A percentile compares a stretch with the other conserved stretches of the same genome.
Conservation (phyloP, 2,329 filamentous ascomycete genomes). For the Neofusicoccum cordaticola region DNA sequence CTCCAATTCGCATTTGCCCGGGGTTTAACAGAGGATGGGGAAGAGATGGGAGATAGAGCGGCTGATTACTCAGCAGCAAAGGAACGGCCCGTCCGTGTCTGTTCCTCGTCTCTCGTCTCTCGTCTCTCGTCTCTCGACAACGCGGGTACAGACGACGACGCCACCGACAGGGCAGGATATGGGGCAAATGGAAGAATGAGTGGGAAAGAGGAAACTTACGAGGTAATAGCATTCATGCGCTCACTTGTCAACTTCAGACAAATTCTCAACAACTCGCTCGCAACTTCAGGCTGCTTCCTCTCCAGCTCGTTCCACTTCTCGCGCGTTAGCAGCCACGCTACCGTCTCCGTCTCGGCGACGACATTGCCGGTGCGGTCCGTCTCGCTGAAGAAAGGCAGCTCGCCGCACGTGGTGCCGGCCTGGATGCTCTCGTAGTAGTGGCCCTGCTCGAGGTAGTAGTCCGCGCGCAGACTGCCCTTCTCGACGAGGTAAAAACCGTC, state of each 20-base stretch:
- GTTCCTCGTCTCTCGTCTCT: background rate
- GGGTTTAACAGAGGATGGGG: background rate
- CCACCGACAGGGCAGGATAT: background rate
- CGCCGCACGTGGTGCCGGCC: slow-evolving; percentile 90
- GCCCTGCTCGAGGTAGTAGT: slow-evolving; percentile 89
- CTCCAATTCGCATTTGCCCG: background rate
- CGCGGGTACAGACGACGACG: too few species aligned
- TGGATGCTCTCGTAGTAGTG: slow-evolving; percentile 88
- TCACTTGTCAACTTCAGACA: slow-evolving; percentile 93
- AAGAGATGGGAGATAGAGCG: background rate
- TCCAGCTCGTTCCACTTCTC: slow-evolving; percentile 73
- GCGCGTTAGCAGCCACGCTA: slow-evolving; percentile 76
- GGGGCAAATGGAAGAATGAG: background rate
- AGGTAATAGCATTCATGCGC: slow-evolving; percentile 73
- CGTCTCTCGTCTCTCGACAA: background rate
- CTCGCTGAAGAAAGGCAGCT: slow-evolving; percentile 93
- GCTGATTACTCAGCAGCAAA: too few species aligned
- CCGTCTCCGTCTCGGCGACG: slow-evolving; percentile 73
- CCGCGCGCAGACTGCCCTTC: slow-evolving; percentile 80
- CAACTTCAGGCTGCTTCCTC: slow-evolving; percentile 69
- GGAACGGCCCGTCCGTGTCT: background rate
- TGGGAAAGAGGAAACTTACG: slow-evolving; percentile 39
- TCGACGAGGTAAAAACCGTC: slow-evolving; percentile 89
- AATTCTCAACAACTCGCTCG: slow-evolving; percentile 78
- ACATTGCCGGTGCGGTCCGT: slow-evolving; percentile 85